Base-by-base conservation (phyloP, 768 basidiomycete species). In the Boletus reticuloceps region DNA sequence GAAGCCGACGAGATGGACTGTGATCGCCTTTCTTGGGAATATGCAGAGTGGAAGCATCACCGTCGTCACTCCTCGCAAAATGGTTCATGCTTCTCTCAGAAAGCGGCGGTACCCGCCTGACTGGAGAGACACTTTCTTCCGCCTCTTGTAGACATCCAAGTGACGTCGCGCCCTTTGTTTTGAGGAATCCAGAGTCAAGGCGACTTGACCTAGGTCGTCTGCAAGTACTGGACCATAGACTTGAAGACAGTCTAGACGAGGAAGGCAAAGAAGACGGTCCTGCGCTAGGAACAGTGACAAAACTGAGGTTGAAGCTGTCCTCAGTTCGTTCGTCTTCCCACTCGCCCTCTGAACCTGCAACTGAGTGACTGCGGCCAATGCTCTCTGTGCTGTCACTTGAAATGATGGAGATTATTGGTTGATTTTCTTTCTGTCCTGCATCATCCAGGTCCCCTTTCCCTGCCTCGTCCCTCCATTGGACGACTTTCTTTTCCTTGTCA, bases 301-400 rank as follows among this genome's bases (percentile, higher is more conserved):
- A 78, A 66, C 78, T 84, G 56, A 85, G 54, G 59, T 77, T 82
- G 62, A 88, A 65, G 65, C 86, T 89, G 47, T 90, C 89, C 9
- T 94, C 90, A 1, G 88, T 89, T 73, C 82, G 88, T 65, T 92
- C 90, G 65, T 93, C 90, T 71, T 93, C 91, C 91, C 91, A 93
- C 53, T 94, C 91, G 68, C 87, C 91, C 62, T 92, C 90, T 6
- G 88, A 90, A 7, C 83, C 79, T 44, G 84, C 80, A 22, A 79
- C 69, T 5, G 85, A 84, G 36, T 71, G 65, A 43, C 62, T 60
- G 34, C 68, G 71, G 36, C 57, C 56, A 46, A 71, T 60, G 42
- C 69, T 69, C 39, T 69, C 69, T 37, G 60, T 43, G 32, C 64
- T 77, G 54, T 83, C 74, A 17, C 68, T 69, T 14, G 76, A 60